phyloP scores from a whole-genome alignment of 495 filamentous ascomycete genomes.

The Talaromyces nanjingensis region DNA sequence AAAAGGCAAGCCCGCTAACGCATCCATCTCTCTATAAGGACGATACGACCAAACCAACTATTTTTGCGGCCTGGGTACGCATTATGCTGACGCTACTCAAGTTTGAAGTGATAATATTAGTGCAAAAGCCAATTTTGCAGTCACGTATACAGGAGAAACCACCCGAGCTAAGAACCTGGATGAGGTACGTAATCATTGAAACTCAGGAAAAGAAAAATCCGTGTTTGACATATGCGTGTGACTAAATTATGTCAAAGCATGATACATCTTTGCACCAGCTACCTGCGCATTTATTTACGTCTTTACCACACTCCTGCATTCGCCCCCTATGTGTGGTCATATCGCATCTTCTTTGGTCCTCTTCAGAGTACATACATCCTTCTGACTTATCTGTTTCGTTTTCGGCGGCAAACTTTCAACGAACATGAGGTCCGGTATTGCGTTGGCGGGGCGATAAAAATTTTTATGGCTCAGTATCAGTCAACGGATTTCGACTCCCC shows the following conservation, averaged over 20 bases:
- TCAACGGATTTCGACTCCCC: not conserved
- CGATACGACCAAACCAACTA: not conserved
- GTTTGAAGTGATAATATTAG: not conserved
- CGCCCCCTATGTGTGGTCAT: slow-evolving; percentile 15
- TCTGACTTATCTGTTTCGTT: slow-evolving; percentile 5
- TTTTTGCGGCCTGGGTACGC: not conserved
- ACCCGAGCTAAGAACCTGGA: not conserved
- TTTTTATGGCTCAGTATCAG: not conserved
- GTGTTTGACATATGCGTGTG: not conserved
- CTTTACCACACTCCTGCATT: slow-evolving; percentile 12
- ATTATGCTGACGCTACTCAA: slow-evolving; percentile 8
- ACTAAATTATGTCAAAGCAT: slow-evolving; percentile 8
- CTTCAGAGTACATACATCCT: slow-evolving; percentile 9
- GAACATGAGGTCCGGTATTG: not conserved
- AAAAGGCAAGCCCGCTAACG: not conserved
- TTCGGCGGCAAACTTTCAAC: not conserved
- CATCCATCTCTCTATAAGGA: slow-evolving; percentile 7
- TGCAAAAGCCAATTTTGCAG: slow-evolving; percentile 4
- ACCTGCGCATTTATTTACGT: slow-evolving; percentile 10
- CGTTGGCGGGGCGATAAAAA: not conserved
- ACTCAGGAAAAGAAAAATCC: not conserved
- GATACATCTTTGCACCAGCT: slow-evolving; percentile 1
- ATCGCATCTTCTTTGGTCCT: slow-evolving; percentile 6
- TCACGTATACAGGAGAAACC: not conserved
- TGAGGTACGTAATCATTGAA: not conserved